Evolutionary conservation across 2,329 filamentous ascomycete species (phyloP), one percentile per base, ranked within the genome.

Genomic region (Lasiodiplodia hormozganensis): DNA sequence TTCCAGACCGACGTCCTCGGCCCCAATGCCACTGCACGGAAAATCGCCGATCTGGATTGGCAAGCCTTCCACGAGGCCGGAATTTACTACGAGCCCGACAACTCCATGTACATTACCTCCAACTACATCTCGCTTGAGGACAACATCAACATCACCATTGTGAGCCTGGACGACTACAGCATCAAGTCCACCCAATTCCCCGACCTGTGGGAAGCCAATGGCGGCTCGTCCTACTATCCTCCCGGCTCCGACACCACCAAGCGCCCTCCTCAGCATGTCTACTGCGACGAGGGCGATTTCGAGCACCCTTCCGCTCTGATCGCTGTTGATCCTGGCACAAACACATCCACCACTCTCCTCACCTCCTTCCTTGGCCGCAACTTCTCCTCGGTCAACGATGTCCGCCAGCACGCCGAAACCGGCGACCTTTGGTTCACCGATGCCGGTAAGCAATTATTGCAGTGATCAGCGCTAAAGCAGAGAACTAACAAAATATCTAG

Each of bases 351-450:
- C 7, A 77, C 75, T 4, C 73, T 86, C 25, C 70, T 85, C 18
- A 84, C 82, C 69, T 83, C 81, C 71, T 85, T 80, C 74, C 82
- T 81, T 60, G 83, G 83, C 34, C 81, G 79, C 72, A 82, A 83
- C 74, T 81, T 84, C 72, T 79, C 77, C 70, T 77, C 75, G 28
- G 71, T 83, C 64, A 81, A 84, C 72, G 83, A 85, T 68, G 74
- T 81, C 7, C 74, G 77, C 34, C 76, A 80, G 65, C 79, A 84
- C 53, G 79, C 82, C 38, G 71, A 74, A 5, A 80, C 79, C 0
- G 82, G 82, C 57, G 80, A 83, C 52, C 75, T 86, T 52, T 85
- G 83, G 82, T 85, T 85, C 75, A 84, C 86, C 10, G 88, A 60
- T 43, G 56, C 56, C 36, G 56, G 54, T 57, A 38, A 36, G 54